These are phyloP conservation scores for Nigrospora oryzae DNA, from an alignment of 2,329 filamentous ascomycete species.

Conservation along the genomic window DNA sequence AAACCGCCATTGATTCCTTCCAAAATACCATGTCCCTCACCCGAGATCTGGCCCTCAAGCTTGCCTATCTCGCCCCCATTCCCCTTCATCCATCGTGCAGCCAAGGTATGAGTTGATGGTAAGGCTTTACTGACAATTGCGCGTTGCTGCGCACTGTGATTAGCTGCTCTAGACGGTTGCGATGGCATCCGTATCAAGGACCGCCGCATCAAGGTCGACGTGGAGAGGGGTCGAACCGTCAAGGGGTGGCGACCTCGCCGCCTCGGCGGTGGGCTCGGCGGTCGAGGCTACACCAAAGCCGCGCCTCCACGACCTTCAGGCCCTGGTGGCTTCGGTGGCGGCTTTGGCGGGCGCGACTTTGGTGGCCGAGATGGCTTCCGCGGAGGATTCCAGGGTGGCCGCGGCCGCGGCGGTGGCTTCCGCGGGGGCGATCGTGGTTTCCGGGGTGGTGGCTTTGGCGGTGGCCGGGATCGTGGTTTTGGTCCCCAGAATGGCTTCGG, in stretches of 20 bases:
- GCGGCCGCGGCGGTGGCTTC: constrained; percentile 29
- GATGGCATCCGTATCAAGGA: constrained; percentile 92
- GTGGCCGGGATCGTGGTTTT: constrained; percentile 37
- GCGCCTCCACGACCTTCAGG: constrained; percentile 62
- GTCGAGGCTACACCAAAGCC: constrained; percentile 84
- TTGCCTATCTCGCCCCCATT: constrained; percentile 37
- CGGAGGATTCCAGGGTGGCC: constrained; percentile 41
- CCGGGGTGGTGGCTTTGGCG: constrained; percentile 45
- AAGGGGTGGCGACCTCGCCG: constrained; percentile 88
- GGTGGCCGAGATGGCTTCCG: constrained; percentile 52
- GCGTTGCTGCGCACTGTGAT: constrained; percentile 48
- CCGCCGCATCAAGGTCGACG: constrained; percentile 85
- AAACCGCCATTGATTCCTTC: constrained; percentile 36
- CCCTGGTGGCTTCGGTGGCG: constrained; percentile 50
- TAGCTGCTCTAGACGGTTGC: constrained; percentile 80
- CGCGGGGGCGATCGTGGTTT: constrained; percentile 25
- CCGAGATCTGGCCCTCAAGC: constrained; percentile 50
- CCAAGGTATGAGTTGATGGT: constrained; percentile 41
- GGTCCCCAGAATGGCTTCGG: constrained; percentile 37
- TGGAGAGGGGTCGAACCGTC: constrained; percentile 90
- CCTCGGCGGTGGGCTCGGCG: constrained; percentile 85
- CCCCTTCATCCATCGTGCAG: constrained; percentile 4
- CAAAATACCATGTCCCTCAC: constrained; percentile 30
- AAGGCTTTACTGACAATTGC: constrained; percentile 62
- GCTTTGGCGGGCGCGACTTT: constrained; percentile 46